A percentile compares a stretch with the other conserved stretches of the same genome.
Conservation (phyloP, 805 yeast genomes). For the Priceomyces fermenticarens region DNA sequence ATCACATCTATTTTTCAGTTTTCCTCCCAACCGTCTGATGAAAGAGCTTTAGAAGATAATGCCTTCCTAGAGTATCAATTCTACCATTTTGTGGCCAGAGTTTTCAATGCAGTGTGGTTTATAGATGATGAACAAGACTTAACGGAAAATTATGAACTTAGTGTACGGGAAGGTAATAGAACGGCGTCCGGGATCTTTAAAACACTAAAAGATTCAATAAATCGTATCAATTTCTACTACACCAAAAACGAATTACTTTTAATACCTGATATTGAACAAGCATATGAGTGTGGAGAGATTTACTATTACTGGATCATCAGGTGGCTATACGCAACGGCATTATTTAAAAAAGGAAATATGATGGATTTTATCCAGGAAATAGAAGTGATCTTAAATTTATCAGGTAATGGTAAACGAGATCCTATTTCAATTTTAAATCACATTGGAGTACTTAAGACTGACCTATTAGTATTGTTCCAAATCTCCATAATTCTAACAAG, state of each 20-base stretch:
- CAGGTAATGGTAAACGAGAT: constrained; percentile 2
- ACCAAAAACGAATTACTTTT: constrained; percentile 15
- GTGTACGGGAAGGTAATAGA: background rate
- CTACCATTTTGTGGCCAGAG: constrained; percentile 19
- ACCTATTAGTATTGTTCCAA: constrained; percentile 21
- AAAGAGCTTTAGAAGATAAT: constrained; percentile 18
- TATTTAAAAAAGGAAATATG: constrained; percentile 25
- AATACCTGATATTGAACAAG: background rate
- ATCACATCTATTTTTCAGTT: constrained; percentile 18
- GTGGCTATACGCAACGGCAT: constrained; percentile 19
- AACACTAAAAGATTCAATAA: constrained; percentile 15
- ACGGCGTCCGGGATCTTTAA: constrained; percentile 8
- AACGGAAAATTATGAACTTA: background rate
- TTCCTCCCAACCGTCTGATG: constrained; percentile 20
- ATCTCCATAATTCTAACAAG: constrained; percentile 22
- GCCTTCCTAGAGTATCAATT: constrained; percentile 26
- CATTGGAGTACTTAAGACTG: constrained; percentile 11
- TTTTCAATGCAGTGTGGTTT: constrained; percentile 23
- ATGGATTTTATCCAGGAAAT: constrained; percentile 24
- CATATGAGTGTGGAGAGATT: constrained; percentile 14
- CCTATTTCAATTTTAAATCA: constrained; percentile 1
- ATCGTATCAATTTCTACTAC: constrained; percentile 21
- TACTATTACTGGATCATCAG: constrained; percentile 18
- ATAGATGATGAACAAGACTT: constrained; percentile 7
- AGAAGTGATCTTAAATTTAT: constrained; percentile 7